Evolutionary conservation across 345 rosid species (phyloP).

Genomic region (Arabis alpina): DNA sequence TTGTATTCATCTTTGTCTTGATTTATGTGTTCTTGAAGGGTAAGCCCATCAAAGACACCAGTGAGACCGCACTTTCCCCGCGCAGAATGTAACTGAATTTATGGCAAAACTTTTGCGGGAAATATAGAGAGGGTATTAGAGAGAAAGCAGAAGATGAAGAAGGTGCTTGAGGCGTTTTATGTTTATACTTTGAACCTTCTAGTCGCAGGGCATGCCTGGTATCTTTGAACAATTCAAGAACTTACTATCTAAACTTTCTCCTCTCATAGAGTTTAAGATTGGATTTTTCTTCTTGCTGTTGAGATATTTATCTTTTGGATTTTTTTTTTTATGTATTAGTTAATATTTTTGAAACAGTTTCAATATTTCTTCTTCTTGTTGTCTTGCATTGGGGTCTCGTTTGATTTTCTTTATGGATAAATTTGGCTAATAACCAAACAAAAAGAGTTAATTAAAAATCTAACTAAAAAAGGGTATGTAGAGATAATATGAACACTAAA

Average conservation of each 20-base stretch:
- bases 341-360: no score
- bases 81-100: conserved; percentile 46
- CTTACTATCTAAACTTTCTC: conserved; percentile 36
- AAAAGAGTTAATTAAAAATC: no score
- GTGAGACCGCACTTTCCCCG: conserved; percentile 80
- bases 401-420: no score
- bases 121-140: conserved; percentile 14
- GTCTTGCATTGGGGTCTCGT: no score
- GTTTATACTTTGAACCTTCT: conserved; percentile 21
- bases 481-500: no score
- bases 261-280: conserved; percentile 18
- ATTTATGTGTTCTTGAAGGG: conserved; percentile 55
- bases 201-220: conserved; percentile 43
- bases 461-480: no score
- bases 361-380: no score
- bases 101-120: conserved; percentile 5
- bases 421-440: no score
- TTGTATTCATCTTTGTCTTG: conserved; percentile 19
- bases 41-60: conserved; percentile 99
- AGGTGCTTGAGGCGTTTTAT: conserved; percentile 47
- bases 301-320: conserved; percentile 31
- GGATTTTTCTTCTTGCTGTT: conserved; percentile 9
- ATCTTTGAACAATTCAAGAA: conserved; percentile 39
- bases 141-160: conserved; percentile 9
- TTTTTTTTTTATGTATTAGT: conserved; percentile 15